These are phyloP conservation scores for Fusarium nurragi DNA, from an alignment of 2,329 filamentous ascomycete genomes.

Conservation along the genomic window DNA sequence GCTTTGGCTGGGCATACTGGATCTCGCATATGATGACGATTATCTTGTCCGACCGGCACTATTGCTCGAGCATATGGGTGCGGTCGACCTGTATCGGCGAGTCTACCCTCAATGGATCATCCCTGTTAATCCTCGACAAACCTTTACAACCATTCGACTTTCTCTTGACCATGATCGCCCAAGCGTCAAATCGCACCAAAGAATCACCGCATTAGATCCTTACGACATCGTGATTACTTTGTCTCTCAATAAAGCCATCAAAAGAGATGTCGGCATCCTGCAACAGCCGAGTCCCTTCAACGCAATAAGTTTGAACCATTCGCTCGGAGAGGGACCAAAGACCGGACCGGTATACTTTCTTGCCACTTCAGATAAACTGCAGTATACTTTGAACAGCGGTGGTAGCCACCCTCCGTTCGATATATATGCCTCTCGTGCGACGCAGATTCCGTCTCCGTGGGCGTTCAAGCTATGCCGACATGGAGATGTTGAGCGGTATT, in stretches of 20 bases:
- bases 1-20: slow-evolving; percentile 36
- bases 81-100: slow-evolving; percentile 30
- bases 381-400: background rate
- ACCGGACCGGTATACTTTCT: slow-evolving; percentile 38
- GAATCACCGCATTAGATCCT: background rate
- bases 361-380: background rate
- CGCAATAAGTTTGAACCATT: slow-evolving; percentile 3
- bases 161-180: background rate
- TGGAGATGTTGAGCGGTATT: background rate
- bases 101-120: slow-evolving; percentile 29
- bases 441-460: slow-evolving; percentile 36
- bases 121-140: slow-evolving; percentile 26
- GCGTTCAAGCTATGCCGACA: slow-evolving; percentile 23
- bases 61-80: slow-evolving; percentile 33
- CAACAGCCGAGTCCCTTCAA: slow-evolving; percentile 32
- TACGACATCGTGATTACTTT: background rate
- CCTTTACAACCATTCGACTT: background rate
- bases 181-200: too few species aligned
- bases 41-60: slow-evolving; percentile 37
- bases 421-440: slow-evolving; percentile 17
- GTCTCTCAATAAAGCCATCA: slow-evolving; percentile 10
- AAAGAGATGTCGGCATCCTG: slow-evolving; percentile 26
- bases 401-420: slow-evolving; percentile 31
- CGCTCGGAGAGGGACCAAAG: background rate
- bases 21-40: slow-evolving; percentile 36